Evolutionary conservation across 164 flowering plant genomes (phyloP), one percentile per base, ranked within the genome.

Genomic region (Magnolia sinica): DNA sequence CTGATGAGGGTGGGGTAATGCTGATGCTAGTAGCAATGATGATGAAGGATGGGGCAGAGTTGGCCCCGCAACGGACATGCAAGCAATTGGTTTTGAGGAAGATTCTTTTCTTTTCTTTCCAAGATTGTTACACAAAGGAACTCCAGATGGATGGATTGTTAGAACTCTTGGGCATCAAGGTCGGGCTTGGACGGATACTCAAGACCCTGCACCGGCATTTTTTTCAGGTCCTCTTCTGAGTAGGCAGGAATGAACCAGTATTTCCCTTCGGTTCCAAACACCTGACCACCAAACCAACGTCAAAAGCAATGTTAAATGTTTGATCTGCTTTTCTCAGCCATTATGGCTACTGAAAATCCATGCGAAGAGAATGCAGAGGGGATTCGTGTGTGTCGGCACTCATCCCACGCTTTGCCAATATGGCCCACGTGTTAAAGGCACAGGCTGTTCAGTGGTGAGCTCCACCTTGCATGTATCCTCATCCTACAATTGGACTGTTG

Each of bases 181-280:
- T 89, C 98, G 3, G 98, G 96, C 76, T 88, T 93, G 65, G 95
- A 92, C 65, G 98, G 99, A 74, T 92, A 96, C 61, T 96, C 95
- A 68, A 96, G 90, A 64, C 99, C 99, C 81, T 96, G 94, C 52
- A 89, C 92, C 14, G 99, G 98, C 80, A 94, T 92, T 67, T 89
- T 82, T 55, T 95, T 82, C 10, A 91, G 55, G 78, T 96, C 97
- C 64, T 96, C 98, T 78, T 91, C 95, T 10, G 96, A 84, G 75
- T 91, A 92, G 6, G 86, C 87, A 9, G 96, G 96, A 73, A 92
- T 80, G 76, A 92, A 88, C 96, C 94, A 92, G 80, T 89, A 92
- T 68, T 66, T 78, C 79, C 76, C 87, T 76, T 92, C 90, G 8
- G 82, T 82, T 37, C 96, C 96, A 80, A 92, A 92, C 24, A 92